These are phyloP conservation scores for Eimeria necatrix DNA, from an alignment of 169 alveolate genomes.

Conservation along the genomic window DNA sequence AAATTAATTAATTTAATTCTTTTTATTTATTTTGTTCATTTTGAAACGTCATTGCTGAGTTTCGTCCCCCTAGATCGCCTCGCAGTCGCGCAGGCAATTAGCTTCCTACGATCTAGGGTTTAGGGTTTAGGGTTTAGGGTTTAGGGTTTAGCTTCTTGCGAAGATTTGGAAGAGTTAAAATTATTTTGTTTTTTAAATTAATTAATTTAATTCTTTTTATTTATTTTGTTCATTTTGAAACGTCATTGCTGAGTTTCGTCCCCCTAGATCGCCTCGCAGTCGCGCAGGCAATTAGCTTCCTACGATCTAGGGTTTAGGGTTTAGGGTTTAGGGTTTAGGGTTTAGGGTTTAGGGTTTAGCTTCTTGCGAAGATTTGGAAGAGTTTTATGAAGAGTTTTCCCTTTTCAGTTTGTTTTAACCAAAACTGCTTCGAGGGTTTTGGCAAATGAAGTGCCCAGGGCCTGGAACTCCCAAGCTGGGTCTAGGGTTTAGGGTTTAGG, in stretches of 20 bases:
- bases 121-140: constrained; percentile 1
- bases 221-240: not conserved
- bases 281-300: too few relatives aligned
- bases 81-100: too few relatives aligned
- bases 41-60: not conserved
- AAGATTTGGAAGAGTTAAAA: too few relatives aligned
- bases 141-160: too few relatives aligned
- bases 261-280: too few relatives aligned
- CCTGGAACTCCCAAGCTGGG: not conserved
- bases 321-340: constrained; percentile 14
- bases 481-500: not conserved
- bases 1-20: not conserved
- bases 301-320: not conserved
- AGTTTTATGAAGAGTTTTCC: not conserved
- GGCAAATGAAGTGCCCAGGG: too few relatives aligned
- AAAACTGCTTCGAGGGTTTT: too few relatives aligned
- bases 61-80: too few relatives aligned
- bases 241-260: too few relatives aligned
- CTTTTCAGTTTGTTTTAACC: not conserved
- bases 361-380: not conserved
- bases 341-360: not conserved
- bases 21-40: not conserved
- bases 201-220: not conserved
- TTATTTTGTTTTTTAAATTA: too few relatives aligned
- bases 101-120: not conserved